Evolutionary conservation across 2,329 filamentous ascomycete species (phyloP), one percentile per base, ranked within the genome.

Genomic region (Tolypocladium tundrense): DNA sequence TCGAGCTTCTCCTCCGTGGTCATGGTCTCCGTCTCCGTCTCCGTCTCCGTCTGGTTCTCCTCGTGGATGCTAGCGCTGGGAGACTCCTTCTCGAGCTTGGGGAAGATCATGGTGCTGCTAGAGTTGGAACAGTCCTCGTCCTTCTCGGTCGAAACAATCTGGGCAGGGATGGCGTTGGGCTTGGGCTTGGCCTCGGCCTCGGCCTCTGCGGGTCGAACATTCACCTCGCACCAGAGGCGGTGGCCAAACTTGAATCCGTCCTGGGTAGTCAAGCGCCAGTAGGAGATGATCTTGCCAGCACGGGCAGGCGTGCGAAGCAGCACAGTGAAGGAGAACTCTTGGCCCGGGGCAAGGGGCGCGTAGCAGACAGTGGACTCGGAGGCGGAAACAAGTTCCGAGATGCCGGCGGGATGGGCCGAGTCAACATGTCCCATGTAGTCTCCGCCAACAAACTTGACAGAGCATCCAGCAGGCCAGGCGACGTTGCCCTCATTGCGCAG

Each of bases 371-470:
- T 94, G 69, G 90, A 96, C 77, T 94, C 88, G 57, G 86, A 90
- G 56, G 92, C 91, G 40, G 85, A 85, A 42, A 86, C 82, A 59
- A 97, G 85, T 65, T 92, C 86, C 43, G 82, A 80, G 58, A 91
- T 84, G 64, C 88, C 89, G n/a, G 88, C 86, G 31, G 91, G 89
- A 67, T 88, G 88, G 61, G 81, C 82, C 55, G 88, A 85, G 71
- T 96, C 90, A 57, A 96, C 82, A 64, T 92, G 88, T 66, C 95
- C 90, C 94, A 99, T 97, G 75, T 93, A 91, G 72, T 97, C 93
- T 55, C 94, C 94, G 59, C 93, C 91, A 59, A 95, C 88, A 68
- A 92, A 97, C 73, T 89, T 90, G 65, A 97, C 89, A 58, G 87
- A 88, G 78, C 91, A 96, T 61, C 92, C 94, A 57, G 86, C 84